These are phyloP conservation scores for Metarhizium robertsii DNA, from an alignment of 2,329 filamentous ascomycete species.

Conservation along the genomic window DNA sequence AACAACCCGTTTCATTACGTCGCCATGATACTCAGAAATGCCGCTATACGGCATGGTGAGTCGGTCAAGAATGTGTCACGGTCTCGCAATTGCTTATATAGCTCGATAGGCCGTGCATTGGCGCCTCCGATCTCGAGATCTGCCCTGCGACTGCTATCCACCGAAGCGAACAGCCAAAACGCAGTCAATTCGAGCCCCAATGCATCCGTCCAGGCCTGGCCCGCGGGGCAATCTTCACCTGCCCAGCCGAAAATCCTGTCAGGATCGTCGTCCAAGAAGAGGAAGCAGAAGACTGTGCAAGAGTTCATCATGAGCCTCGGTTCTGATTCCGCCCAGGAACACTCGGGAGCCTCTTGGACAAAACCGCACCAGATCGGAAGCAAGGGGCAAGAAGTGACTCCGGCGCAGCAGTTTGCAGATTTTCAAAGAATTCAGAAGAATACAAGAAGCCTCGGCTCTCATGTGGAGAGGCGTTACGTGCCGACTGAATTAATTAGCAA, in stretches of 20 bases:
- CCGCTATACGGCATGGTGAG: slow-evolving; percentile 45
- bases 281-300: slow-evolving; percentile 25
- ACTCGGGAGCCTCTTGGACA: slow-evolving; percentile 24
- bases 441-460: slow-evolving; percentile 39
- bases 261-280: slow-evolving; percentile 17
- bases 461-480: slow-evolving; percentile 47
- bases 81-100: not conserved
- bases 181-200: slow-evolving; percentile 1
- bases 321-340: slow-evolving; percentile 25
- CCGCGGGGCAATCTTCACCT: slow-evolving; percentile 12
- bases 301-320: slow-evolving; percentile 24
- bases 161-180: slow-evolving; percentile 14
- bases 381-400: slow-evolving; percentile 26
- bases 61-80: slow-evolving; percentile 8
- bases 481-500: slow-evolving; percentile 58
- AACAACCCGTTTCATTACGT: slow-evolving; percentile 5
- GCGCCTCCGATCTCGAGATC: slow-evolving; percentile 31
- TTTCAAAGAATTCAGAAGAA: slow-evolving; percentile 29
- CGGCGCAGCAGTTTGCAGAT: slow-evolving; percentile 29
- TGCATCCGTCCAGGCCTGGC: slow-evolving; percentile 11
- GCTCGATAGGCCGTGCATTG: slow-evolving; percentile 32
- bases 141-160: slow-evolving; percentile 24
- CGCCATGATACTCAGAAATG: slow-evolving; percentile 48
- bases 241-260: slow-evolving; percentile 10
- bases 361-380: slow-evolving; percentile 20